Evolutionary conservation across 805 yeast genomes (phyloP).

Genomic region (Blastobotrys robertii): DNA sequence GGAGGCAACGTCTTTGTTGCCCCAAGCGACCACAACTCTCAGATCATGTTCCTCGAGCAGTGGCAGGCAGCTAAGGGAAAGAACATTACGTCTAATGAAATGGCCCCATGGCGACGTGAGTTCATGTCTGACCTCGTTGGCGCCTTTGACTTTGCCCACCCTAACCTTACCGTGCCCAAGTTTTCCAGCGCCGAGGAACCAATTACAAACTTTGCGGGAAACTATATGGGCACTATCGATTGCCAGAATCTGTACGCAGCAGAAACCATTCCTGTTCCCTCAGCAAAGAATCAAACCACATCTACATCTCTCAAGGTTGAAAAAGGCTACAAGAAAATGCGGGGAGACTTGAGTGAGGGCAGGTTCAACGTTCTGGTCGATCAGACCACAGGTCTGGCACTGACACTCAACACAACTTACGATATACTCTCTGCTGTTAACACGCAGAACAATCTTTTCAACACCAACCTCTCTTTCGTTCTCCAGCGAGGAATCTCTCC

Average conservation of each 20-base stretch:
- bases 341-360: slow-evolving; percentile 19
- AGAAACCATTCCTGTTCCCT: slow-evolving; percentile 7
- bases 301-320: slow-evolving; percentile 13
- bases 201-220: slow-evolving; percentile 1
- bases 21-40: slow-evolving; percentile 21
- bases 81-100: slow-evolving; percentile 6
- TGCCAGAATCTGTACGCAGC: slow-evolving; percentile 5
- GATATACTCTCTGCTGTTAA: too few species aligned
- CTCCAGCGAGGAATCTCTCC: too few species aligned
- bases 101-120: slow-evolving; percentile 17
- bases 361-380: slow-evolving; percentile 11
- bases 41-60: slow-evolving; percentile 18
- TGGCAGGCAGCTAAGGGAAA: slow-evolving; percentile 15
- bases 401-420: too few species aligned
- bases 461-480: too few species aligned
- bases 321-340: slow-evolving; percentile 13
- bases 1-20: slow-evolving; percentile 19
- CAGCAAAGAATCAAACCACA: slow-evolving; percentile 2
- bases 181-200: slow-evolving; percentile 10
- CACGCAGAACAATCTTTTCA: too few species aligned
- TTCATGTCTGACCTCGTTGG: slow-evolving; percentile 16
- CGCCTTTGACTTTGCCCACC: slow-evolving; percentile 16
- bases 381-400: too few species aligned
- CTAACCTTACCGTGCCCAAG: slow-evolving; percentile 11
- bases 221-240: slow-evolving; percentile 4